phyloP scores from a whole-genome alignment of 305 asterid species.

The Solanum chacoense region DNA sequence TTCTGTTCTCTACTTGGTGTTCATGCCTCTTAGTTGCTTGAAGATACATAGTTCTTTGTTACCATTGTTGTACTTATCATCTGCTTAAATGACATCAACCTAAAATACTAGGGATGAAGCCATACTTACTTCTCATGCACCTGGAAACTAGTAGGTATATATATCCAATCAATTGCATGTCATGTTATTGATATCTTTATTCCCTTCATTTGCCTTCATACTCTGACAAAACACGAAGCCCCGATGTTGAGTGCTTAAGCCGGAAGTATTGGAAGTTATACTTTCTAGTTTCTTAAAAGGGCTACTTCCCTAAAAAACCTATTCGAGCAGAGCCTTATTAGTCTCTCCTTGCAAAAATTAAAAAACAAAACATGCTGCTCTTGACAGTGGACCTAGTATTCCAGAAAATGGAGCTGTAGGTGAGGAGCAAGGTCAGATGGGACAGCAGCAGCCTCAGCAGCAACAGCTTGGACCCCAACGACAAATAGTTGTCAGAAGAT shows the following conservation, averaged over 20 bases:
- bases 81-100: background rate
- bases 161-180: background rate
- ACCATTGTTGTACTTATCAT: background rate
- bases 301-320: background rate
- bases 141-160: background rate
- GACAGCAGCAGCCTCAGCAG: slow-evolving; percentile 42
- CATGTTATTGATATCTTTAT: background rate
- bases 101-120: background rate
- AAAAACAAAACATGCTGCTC: slow-evolving; percentile 1
- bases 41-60: background rate
- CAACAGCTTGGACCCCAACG: slow-evolving; percentile 61
- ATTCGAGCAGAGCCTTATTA: background rate
- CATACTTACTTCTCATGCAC: background rate
- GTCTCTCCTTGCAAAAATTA: background rate
- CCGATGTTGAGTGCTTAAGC: background rate
- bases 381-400: slow-evolving; percentile 45
- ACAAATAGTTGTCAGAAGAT: slow-evolving; percentile 67
- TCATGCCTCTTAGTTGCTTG: background rate
- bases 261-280: background rate
- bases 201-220: background rate
- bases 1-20: background rate
- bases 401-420: slow-evolving; percentile 39
- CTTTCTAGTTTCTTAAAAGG: background rate
- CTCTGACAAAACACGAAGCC: background rate
- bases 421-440: slow-evolving; percentile 52